Base-by-base conservation (phyloP, 495 filamentous ascomycete genomes). In the Evansstolkia leycettana region DNA sequence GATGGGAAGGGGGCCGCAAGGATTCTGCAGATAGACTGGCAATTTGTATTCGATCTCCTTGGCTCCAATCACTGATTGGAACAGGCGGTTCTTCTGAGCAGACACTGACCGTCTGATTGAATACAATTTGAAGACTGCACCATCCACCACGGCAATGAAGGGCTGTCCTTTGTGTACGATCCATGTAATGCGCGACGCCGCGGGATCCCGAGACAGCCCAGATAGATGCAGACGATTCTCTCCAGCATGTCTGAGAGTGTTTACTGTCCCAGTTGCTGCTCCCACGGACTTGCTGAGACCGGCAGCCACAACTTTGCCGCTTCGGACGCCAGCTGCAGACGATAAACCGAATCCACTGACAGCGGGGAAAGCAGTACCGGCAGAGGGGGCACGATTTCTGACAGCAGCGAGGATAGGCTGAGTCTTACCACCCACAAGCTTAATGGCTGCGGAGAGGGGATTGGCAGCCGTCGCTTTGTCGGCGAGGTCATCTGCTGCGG, bases 261-360 rank as follows among this genome's bases (percentile, higher is more conserved):
- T 79, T 38, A 88, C 78, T 8, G 79, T 84, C 19, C 73, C 82
- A 17, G 79, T 80, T 3, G 84, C 82, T 37, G 80, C 85, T 26
- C 82, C 82, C 42, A 90, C 70, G 14, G 85, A 90, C 55, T 84
- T 80, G 45, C 80, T 84, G 23, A 93, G 74, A 10, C 85, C 80
- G 11, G 80, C 80, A 29, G 83, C 84, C 29, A 94, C 75, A 6
- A 78, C 81, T 43, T 84, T 86, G 6, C 82, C 78, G 33, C 84
- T 75, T 39, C 64, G 82, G 52, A 54, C 76, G 45, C 58, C 79
- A 9, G 84, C 78, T 24, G 80, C 76, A 38, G 85, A 75, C 24
- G 70, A 69, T 12, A 75, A 57, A 23, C 69, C 62, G 43, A 73
- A 65, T 11, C 63, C 57, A 34, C 60, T 47, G 37, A 60, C 50